Conservation (phyloP, 495 filamentous ascomycete genomes). For the Parmelia sp. region DNA sequence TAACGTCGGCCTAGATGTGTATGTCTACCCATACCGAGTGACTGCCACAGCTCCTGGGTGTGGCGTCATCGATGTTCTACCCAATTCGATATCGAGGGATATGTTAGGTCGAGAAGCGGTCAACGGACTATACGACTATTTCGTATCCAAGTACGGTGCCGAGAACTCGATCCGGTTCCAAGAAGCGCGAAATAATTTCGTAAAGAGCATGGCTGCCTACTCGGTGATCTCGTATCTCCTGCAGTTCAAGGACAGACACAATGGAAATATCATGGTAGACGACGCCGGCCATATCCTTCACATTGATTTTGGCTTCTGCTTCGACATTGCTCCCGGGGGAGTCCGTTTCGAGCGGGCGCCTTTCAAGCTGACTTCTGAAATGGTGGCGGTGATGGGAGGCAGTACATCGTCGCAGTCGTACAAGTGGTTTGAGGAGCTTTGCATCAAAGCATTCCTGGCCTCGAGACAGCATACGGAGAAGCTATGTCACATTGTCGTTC, state of each 20-base stretch:
- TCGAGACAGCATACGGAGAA: constrained; percentile 80
- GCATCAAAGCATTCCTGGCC: constrained; percentile 91
- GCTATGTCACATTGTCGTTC: constrained; percentile 75
- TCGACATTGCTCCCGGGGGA: constrained; percentile 95
- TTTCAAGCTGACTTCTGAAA: constrained; percentile 95
- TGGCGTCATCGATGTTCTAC: constrained; percentile 95
- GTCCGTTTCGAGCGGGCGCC: constrained; percentile 95
- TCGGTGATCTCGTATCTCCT: constrained; percentile 95
- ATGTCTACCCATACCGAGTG: constrained; percentile 93
- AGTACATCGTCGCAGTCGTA: constrained; percentile 77
- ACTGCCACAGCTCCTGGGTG: constrained; percentile 98
- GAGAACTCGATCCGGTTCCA: constrained; percentile 93
- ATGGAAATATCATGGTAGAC: constrained; percentile 99
- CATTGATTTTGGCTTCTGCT: constrained; percentile 99
- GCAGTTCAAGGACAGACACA: constrained; percentile 98
- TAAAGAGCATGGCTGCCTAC: constrained; percentile 99
- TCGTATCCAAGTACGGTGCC: constrained; percentile 91
- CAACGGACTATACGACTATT: constrained; percentile 97
- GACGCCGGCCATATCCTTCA: constrained; percentile 96
- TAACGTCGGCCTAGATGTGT: constrained; percentile 88
- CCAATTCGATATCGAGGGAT: constrained; percentile 95
- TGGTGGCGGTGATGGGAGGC: constrained; percentile 97
- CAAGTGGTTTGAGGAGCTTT: constrained; percentile 93
- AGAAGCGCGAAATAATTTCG: constrained; percentile 91
- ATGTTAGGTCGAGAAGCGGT: constrained; percentile 98